Percentiles rank a stretch among this genome's conserved stretches.
Conservation (phyloP, 768 basidiomycete genomes). For the Pleurotus salmoneostramineus region DNA sequence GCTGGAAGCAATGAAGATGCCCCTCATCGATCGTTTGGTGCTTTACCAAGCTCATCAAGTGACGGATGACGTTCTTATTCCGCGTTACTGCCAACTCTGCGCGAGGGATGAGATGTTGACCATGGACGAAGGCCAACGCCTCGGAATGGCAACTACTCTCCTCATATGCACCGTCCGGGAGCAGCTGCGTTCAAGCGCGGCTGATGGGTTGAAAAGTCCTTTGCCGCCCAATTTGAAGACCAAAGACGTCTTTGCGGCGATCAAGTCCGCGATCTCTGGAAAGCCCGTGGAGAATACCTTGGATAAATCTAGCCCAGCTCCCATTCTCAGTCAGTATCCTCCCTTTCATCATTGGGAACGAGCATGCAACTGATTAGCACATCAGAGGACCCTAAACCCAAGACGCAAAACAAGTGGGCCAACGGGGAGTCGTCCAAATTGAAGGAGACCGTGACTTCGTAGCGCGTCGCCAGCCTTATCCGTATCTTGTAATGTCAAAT, state of each 20-base stretch:
- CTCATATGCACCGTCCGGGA: conserved; percentile 5
- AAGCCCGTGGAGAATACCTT: background rate
- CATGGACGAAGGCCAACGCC: conserved; percentile 36
- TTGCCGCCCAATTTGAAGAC: conserved; percentile 7
- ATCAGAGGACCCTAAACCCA: background rate
- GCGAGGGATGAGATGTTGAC: conserved; percentile 33
- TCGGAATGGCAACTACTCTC: conserved; percentile 39
- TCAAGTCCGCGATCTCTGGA: background rate
- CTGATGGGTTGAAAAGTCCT: conserved; percentile 10
- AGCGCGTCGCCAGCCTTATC: no score
- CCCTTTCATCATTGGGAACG: background rate
- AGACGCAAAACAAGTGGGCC: background rate
- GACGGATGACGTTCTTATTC: conserved; percentile 31
- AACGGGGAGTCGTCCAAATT: no score
- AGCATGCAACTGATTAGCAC: background rate
- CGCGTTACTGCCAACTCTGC: conserved; percentile 38
- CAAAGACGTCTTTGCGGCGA: background rate
- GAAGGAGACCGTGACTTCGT: no score
- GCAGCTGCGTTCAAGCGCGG: conserved; percentile 15
- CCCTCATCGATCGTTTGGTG: conserved; percentile 48
- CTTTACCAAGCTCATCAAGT: conserved; percentile 39
- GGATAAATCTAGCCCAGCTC: background rate
- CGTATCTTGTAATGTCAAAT: no score
- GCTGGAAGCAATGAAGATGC: conserved; percentile 39
- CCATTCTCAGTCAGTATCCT: background rate